Conservation (phyloP, 805 yeast species). For the Yamadazyma philogaea region DNA sequence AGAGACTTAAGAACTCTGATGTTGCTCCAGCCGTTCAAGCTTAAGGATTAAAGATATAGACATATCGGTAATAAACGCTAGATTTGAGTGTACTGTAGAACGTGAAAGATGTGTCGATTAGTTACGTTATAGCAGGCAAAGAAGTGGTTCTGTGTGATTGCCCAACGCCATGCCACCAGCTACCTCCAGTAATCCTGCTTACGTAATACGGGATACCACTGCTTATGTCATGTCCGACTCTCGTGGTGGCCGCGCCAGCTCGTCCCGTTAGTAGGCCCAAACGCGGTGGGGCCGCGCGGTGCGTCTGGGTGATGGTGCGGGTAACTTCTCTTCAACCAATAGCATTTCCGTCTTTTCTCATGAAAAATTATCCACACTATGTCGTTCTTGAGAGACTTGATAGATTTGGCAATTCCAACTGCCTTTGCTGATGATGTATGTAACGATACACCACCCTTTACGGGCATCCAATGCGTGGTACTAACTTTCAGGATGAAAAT, state of each 20-base stretch:
- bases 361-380: conserved; percentile 19
- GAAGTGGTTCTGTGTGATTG: too few species aligned
- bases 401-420: conserved; percentile 76
- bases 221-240: too few species aligned
- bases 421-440: conserved; percentile 79
- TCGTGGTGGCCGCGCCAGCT: too few species aligned
- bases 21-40: conserved; percentile 67
- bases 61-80: neutral
- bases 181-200: too few species aligned
- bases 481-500: neutral
- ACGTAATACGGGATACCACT: too few species aligned
- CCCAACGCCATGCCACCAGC: too few species aligned
- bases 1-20: conserved; percentile 59
- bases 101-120: too few species aligned
- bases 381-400: conserved; percentile 65
- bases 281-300: neutral
- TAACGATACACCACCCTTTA: conserved; percentile 8
- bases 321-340: conserved; percentile 21
- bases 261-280: neutral
- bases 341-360: conserved; percentile 25
- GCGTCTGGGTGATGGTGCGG: neutral
- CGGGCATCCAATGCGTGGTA: too few species aligned
- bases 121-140: too few species aligned
- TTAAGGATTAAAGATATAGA: conserved; percentile 9
- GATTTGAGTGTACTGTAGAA: neutral